phyloP scores from a whole-genome alignment of 1,284 basidiomycete genomes.

The Chalciporus sp. region DNA sequence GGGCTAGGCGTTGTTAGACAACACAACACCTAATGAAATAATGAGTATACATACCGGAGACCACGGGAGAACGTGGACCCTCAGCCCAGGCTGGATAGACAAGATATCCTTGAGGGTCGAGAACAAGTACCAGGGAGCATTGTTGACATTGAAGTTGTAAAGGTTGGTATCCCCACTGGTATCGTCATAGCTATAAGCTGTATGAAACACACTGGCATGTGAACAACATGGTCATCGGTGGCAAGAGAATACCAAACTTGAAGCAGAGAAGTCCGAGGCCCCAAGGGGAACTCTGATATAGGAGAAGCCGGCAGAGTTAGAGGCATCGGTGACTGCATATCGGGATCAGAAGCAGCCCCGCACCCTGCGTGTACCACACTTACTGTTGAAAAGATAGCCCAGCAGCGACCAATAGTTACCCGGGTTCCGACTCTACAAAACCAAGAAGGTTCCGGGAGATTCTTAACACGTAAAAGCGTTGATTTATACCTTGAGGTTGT shows the following conservation, averaged over 20 bases:
- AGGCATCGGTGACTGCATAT: slow-evolving; percentile 45
- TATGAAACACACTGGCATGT: slow-evolving; percentile 1
- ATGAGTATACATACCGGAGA: slow-evolving; percentile 43
- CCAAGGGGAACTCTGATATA: slow-evolving; percentile 57
- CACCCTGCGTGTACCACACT: slow-evolving; percentile 6
- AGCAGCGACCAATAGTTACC: slow-evolving; percentile 48
- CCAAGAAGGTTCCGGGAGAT: slow-evolving; percentile 1
- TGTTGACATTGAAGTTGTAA: slow-evolving; percentile 43
- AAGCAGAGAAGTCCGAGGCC: slow-evolving; percentile 50
- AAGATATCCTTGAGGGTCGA: slow-evolving; percentile 48
- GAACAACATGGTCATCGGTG: not conserved
- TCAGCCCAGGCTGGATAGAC: slow-evolving; percentile 43
- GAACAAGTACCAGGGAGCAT: slow-evolving; percentile 49
- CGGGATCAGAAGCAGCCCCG: not conserved
- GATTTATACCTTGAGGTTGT: slow-evolving; percentile 44
- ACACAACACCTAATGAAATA: not conserved
- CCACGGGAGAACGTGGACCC: slow-evolving; percentile 52
- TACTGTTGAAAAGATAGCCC: slow-evolving; percentile 49
- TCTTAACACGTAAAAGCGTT: not conserved
- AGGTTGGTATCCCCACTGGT: slow-evolving; percentile 45
- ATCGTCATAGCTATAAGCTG: slow-evolving; percentile 54
- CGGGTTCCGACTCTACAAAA: slow-evolving; percentile 42
- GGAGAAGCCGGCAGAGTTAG: slow-evolving; percentile 48
- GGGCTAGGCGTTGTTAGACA: slow-evolving; percentile 37
- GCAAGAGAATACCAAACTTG: slow-evolving; percentile 20